A percentile compares a stretch with the other conserved stretches of the same genome.
Conservation (phyloP, 768 basidiomycete genomes). For the Mycena chlorophos region DNA sequence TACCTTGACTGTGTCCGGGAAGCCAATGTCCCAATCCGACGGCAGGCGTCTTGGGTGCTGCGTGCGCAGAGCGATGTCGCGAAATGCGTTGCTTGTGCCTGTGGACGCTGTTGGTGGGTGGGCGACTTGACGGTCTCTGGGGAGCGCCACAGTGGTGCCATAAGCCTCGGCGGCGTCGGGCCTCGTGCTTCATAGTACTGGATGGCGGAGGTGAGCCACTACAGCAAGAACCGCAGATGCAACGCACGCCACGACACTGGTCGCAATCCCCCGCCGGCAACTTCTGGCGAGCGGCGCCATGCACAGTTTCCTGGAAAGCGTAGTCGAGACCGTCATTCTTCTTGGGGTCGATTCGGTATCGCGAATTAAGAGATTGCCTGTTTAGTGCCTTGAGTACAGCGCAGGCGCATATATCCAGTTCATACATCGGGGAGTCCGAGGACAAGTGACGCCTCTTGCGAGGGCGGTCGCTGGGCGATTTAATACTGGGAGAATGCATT, state of each 20-base stretch:
- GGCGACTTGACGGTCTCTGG: neutral
- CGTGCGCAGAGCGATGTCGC: neutral
- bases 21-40: conserved; percentile 33
- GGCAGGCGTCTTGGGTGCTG: neutral
- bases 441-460: too few relatives aligned
- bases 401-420: too few relatives aligned
- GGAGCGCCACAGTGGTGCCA: neutral
- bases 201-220: neutral
- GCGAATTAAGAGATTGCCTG: too few relatives aligned
- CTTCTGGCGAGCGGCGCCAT: neutral
- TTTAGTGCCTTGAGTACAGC: too few relatives aligned
- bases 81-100: conserved; percentile 8
- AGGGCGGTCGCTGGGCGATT: too few relatives aligned
- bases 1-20: conserved; percentile 29
- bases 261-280: neutral
- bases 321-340: neutral
- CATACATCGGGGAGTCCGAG: too few relatives aligned
- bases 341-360: neutral
- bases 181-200: neutral
- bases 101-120: conserved; percentile 22
- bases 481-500: too few relatives aligned
- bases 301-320: neutral
- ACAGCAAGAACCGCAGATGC: neutral
- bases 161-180: neutral
- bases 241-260: neutral